phyloP scores from a whole-genome alignment of 1,139 yeast genomes.

The Sugiyamaella castrensis region DNA sequence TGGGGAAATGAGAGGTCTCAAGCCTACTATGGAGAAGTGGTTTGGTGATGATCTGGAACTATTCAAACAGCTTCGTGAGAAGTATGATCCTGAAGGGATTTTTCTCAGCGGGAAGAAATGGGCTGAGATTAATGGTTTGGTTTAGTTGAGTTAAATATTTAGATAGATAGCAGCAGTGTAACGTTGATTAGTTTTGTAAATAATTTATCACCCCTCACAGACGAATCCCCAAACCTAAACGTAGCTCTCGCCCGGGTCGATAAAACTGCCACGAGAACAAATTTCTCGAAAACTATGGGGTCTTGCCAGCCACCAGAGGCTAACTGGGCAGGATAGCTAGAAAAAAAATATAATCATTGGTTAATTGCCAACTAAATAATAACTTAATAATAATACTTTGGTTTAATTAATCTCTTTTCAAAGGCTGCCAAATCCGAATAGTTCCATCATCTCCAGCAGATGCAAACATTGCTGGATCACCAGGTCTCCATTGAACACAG shows the following conservation, averaged over 20 bases:
- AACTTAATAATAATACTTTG: not conserved
- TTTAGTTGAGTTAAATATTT: constrained; percentile 27
- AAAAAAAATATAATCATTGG: too few species aligned
- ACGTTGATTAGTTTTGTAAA: not conserved
- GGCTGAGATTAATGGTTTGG: constrained; percentile 77
- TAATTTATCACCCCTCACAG: not conserved
- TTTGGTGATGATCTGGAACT: constrained; percentile 65
- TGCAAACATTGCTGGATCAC: constrained; percentile 57
- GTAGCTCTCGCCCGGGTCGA: not conserved
- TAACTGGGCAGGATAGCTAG: too few species aligned
- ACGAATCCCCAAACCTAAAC: too few species aligned
- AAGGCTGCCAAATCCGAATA: constrained; percentile 71
- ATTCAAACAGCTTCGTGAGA: constrained; percentile 59
- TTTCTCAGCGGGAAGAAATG: constrained; percentile 75
- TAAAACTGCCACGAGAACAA: not conserved
- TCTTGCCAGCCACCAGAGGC: too few species aligned
- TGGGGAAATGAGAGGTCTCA: constrained; percentile 79
- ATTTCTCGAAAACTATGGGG: not conserved
- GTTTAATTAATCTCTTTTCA: not conserved
- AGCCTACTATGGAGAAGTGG: constrained; percentile 68
- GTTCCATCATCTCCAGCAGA: constrained; percentile 93
- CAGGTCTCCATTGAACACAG: constrained; percentile 73
- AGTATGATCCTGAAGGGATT: constrained; percentile 77
- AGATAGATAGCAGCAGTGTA: not conserved
- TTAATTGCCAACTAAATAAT: too few species aligned